Conservation (phyloP, 2,329 filamentous ascomycete species). For the Aspergillus brunneoviolaceus region DNA sequence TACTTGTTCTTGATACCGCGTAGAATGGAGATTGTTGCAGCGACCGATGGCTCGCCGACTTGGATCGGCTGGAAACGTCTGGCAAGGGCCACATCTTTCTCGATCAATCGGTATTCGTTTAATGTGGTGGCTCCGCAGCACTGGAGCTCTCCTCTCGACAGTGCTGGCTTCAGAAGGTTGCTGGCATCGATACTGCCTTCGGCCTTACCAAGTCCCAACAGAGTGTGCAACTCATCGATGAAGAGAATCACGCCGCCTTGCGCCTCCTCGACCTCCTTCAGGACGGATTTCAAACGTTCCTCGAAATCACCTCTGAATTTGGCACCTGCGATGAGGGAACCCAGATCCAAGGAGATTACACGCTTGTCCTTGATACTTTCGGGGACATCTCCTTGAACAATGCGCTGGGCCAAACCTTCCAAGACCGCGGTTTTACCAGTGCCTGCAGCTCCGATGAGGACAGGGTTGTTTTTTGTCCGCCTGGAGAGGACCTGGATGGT, state of each 20-base stretch:
- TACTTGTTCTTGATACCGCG: constrained; percentile 97
- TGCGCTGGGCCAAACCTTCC: constrained; percentile 85
- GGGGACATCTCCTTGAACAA: constrained; percentile 88
- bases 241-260: constrained; percentile 90
- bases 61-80: constrained; percentile 91
- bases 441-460: constrained; percentile 86
- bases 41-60: constrained; percentile 86
- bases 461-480: constrained; percentile 93
- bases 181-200: constrained; percentile 96
- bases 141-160: constrained; percentile 90
- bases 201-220: constrained; percentile 89
- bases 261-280: constrained; percentile 87
- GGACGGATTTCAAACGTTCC: constrained; percentile 83
- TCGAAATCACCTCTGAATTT: constrained; percentile 97
- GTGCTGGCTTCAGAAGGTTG: constrained; percentile 87
- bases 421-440: constrained; percentile 93
- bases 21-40: constrained; percentile 91
- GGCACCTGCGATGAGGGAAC: constrained; percentile 89
- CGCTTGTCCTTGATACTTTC: constrained; percentile 94
- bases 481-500: constrained; percentile 92
- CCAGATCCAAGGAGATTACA: constrained; percentile 83
- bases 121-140: constrained; percentile 94
- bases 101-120: constrained; percentile 87
- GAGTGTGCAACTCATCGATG: constrained; percentile 88
- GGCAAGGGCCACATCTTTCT: constrained; percentile 92